Conservation (phyloP, 2,329 filamentous ascomycete genomes). For the Stachybotrys chlorohalonatus region DNA sequence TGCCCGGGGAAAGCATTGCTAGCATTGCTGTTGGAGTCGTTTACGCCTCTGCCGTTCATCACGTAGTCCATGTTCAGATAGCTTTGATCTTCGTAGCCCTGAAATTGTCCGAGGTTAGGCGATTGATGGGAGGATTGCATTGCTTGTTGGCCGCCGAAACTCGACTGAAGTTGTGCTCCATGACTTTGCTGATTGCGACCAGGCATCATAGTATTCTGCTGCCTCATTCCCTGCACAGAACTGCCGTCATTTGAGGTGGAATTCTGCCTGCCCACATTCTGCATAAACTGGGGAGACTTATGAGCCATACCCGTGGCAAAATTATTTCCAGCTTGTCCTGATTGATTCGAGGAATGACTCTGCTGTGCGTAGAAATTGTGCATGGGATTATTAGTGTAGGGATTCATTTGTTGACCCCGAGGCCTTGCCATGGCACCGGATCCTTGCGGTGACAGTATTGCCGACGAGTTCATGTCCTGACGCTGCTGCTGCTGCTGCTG, state of each 20-base stretch:
- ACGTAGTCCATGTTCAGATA: conserved; percentile 16
- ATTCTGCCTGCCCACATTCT: conserved; percentile 7
- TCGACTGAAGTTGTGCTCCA: conserved; percentile 4
- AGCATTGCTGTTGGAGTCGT: conserved; percentile 5
- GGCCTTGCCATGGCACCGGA: not conserved
- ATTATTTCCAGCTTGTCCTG: conserved; percentile 1
- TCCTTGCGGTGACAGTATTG: not conserved
- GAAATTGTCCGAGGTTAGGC: conserved; percentile 8
- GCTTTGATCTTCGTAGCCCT: conserved; percentile 10
- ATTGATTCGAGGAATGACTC: conserved; percentile 9
- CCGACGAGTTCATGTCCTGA: not conserved
- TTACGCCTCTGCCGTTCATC: conserved; percentile 9
- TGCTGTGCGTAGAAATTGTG: conserved; percentile 6
- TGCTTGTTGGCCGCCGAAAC: conserved; percentile 6
- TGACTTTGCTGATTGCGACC: conserved; percentile 5
- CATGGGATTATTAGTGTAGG: not conserved
- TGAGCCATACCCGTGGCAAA: conserved; percentile 6
- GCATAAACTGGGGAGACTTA: conserved; percentile 8
- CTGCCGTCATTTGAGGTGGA: conserved; percentile 2
- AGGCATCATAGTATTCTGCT: conserved; percentile 3
- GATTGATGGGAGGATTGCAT: conserved; percentile 5
- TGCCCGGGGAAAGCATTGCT: not conserved
- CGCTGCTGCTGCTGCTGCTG: conserved; percentile 5
- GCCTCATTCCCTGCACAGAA: not conserved
- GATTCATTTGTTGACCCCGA: conserved; percentile 4